Evolutionary conservation across 1,284 basidiomycete species (phyloP).

Genomic region (Lentinula novae-zelandiae): DNA sequence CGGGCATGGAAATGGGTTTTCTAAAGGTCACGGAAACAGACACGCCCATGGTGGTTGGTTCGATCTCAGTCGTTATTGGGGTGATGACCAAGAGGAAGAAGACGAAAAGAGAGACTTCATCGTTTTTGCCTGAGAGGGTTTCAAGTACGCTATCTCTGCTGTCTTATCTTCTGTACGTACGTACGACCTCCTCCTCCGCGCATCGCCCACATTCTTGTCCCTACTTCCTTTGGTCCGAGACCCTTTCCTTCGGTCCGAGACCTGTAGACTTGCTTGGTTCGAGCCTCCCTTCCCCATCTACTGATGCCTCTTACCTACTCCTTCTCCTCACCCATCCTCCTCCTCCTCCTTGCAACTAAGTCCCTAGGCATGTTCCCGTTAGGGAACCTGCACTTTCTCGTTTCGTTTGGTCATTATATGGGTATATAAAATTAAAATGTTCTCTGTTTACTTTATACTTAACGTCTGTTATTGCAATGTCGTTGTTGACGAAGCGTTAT

Average conservation of each 20-base stretch:
- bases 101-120: slow-evolving; percentile 4
- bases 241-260: background rate
- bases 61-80: slow-evolving; percentile 3
- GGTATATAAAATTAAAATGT: background rate
- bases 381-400: background rate
- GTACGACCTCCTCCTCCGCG: background rate
- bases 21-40: background rate
- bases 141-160: background rate
- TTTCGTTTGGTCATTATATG: background rate
- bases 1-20: background rate
- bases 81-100: background rate
- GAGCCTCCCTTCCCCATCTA: background rate
- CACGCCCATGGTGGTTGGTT: slow-evolving; percentile 5
- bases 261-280: background rate
- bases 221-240: background rate
- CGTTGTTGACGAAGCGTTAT: background rate
- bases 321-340: background rate
- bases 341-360: background rate
- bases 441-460: background rate
- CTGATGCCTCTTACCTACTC: background rate
- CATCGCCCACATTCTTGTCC: background rate
- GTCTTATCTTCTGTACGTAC: background rate
- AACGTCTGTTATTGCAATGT: background rate
- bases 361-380: background rate
- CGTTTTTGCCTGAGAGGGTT: background rate